Evolutionary conservation across 345 rosid genomes (phyloP), one percentile per base, ranked within the genome.

Genomic region (Citrus inodora): DNA sequence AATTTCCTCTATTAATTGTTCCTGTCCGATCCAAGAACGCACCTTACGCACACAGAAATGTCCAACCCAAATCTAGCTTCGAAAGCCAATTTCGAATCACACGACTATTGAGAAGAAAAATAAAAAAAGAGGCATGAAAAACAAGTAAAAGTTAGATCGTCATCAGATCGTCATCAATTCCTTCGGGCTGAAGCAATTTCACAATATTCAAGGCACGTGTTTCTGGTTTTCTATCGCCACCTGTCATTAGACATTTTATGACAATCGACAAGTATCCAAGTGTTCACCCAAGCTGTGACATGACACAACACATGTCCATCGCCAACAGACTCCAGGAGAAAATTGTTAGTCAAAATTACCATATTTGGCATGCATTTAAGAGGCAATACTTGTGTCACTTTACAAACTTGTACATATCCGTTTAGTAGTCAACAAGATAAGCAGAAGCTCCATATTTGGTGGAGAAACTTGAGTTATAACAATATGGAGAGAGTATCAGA

Each of bases 401-500:
- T 46, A 46, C 58, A 53, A 16, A 17, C 58, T 19, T 17, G 58
- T 17, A 53, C 58, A 5, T 53, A 53, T 53, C 22, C 56, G 19
- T 1, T 53, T 5, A 17, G 7, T 16, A 53, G 56, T 53, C 56
- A 51, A 51, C 56, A 17, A 7, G 68, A 30, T 32, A 32, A 46
- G 51, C 51, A 11, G 51, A 64, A 17, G 11, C 19, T 32, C 38
- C 24, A 16, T 32, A 17, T 7, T 17, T 1, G 40, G 42, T 65
- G 13, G n/a, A 16, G 24, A 32, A 32, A 32, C 56, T 51, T 51
- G 1, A 32, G 7, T 46, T 10, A 46, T 55, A 6, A 19, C 28
- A 82, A 1, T 21, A 79, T 71, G 80, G 80, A 80, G 10, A 73
- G 22, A 53, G 51, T 9, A 46, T 21, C 78, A 48, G 51, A 14